Evolutionary conservation across 1,284 basidiomycete species (phyloP).

Genomic region (Papiliotrema nemorosa): DNA sequence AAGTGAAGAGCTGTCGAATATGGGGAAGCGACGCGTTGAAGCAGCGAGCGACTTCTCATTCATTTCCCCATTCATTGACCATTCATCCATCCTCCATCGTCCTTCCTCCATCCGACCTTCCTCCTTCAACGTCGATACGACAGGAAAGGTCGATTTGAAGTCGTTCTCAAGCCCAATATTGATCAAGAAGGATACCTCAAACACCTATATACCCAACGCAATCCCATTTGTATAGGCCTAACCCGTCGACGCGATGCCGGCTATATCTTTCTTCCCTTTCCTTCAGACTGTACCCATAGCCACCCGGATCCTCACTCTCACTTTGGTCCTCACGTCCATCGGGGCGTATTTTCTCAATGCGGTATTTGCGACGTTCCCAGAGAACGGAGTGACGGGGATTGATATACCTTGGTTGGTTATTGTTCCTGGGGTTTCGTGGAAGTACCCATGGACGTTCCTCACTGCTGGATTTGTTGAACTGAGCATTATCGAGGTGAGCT

Average conservation of each 20-base stretch:
- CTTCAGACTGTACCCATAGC: constrained; percentile 52
- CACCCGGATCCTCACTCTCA: constrained; percentile 70
- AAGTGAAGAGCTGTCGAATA: no score
- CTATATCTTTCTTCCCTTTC: constrained; percentile 47
- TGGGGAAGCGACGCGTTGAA: no score
- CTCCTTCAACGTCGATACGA: no score
- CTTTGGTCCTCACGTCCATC: constrained; percentile 63
- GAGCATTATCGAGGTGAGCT: constrained; percentile 74
- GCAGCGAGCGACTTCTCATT: no score
- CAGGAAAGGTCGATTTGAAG: no score
- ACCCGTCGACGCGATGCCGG: constrained; percentile 42
- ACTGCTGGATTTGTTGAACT: constrained; percentile 84
- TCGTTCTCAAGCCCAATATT: no score
- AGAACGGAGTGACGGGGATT: neutral
- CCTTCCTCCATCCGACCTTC: no score
- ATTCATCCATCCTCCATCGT: no score
- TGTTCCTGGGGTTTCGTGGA: constrained; percentile 75
- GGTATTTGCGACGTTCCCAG: constrained; percentile 5
- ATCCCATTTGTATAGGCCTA: no score
- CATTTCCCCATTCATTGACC: no score
- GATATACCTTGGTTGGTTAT: constrained; percentile 71
- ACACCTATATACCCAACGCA: neutral
- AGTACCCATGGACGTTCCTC: constrained; percentile 89
- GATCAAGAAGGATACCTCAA: no score
- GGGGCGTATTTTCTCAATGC: constrained; percentile 56